phyloP scores from a whole-genome alignment of 768 basidiomycete species.

The Suillus paluster region DNA sequence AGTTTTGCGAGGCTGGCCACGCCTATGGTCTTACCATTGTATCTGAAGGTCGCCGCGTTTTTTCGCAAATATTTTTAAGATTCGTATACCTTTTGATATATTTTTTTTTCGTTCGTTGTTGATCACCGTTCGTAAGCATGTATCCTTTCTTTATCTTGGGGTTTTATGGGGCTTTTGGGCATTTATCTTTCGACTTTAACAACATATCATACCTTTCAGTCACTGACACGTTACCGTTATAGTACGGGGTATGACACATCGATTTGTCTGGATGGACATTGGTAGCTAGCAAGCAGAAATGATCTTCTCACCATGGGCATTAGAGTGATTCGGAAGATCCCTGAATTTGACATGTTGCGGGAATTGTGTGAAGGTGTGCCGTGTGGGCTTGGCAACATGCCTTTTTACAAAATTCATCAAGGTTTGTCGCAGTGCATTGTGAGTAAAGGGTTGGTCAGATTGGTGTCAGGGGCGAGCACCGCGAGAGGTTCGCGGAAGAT shows the following conservation, averaged over 20 bases:
- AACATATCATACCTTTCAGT: neutral
- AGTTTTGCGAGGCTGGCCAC: slow-evolving; percentile 45
- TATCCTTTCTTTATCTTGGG: slow-evolving; percentile 10
- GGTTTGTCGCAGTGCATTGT: neutral
- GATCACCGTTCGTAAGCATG: slow-evolving; percentile 19
- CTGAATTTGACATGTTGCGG: slow-evolving; percentile 5
- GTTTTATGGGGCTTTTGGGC: slow-evolving; percentile 10
- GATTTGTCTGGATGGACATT: neutral
- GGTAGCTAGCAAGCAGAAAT: neutral
- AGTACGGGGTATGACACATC: slow-evolving; percentile 1
- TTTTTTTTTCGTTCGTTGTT: slow-evolving; percentile 29
- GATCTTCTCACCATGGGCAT: slow-evolving; percentile 1
- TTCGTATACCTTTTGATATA: slow-evolving; percentile 15
- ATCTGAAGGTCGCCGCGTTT: slow-evolving; percentile 54
- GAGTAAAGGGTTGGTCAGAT: neutral
- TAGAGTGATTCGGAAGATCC: slow-evolving; percentile 6
- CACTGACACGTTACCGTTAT: neutral
- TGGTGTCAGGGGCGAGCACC: neutral
- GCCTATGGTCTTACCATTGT: slow-evolving; percentile 44
- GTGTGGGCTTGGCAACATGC: slow-evolving; percentile 1
- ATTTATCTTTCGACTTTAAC: neutral
- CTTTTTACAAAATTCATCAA: neutral
- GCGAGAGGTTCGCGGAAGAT: slow-evolving; percentile 2
- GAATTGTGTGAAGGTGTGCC: neutral
- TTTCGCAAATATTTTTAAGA: slow-evolving; percentile 45